A percentile compares a stretch with the other conserved stretches of the same genome.
phyloP scores from a whole-genome alignment of 768 basidiomycete species.

The Pleurotus tuber-regium region DNA sequence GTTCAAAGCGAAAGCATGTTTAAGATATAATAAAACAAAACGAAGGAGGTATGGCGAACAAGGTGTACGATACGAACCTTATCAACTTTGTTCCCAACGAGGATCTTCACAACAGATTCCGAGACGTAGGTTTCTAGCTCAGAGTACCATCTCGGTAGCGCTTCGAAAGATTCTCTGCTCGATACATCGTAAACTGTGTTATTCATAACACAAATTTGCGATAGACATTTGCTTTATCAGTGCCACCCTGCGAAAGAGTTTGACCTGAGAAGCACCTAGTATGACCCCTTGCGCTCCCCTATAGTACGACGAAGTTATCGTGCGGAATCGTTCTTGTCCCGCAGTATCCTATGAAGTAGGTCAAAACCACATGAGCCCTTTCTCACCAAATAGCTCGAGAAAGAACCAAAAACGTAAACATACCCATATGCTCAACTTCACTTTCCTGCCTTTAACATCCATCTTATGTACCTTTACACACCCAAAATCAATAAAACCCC shows the following conservation, averaged over 20 bases:
- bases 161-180: slow-evolving; percentile 89
- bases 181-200: slow-evolving; percentile 86
- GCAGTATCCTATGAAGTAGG: slow-evolving; percentile 76
- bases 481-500: slow-evolving; percentile 10
- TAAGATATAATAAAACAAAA: too few relatives aligned
- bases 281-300: slow-evolving; percentile 85
- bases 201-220: background rate
- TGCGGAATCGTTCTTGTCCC: slow-evolving; percentile 95
- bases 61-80: too few relatives aligned
- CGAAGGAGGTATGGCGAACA: too few relatives aligned
- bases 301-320: slow-evolving; percentile 94
- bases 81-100: slow-evolving; percentile 95
- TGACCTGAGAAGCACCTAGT: too few relatives aligned
- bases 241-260: too few relatives aligned
- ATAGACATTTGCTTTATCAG: background rate
- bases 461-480: slow-evolving; percentile 76
- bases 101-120: slow-evolving; percentile 83
- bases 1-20: background rate
- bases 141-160: slow-evolving; percentile 88
- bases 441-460: slow-evolving; percentile 77
- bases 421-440: slow-evolving; percentile 97
- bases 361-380: background rate
- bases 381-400: background rate
- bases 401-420: slow-evolving; percentile 5
- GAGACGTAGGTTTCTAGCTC: slow-evolving; percentile 95